Percentiles rank a stretch among this genome's conserved stretches.
Conservation (phyloP, 441 rosid species). For the Gossypium gossypioides region DNA sequence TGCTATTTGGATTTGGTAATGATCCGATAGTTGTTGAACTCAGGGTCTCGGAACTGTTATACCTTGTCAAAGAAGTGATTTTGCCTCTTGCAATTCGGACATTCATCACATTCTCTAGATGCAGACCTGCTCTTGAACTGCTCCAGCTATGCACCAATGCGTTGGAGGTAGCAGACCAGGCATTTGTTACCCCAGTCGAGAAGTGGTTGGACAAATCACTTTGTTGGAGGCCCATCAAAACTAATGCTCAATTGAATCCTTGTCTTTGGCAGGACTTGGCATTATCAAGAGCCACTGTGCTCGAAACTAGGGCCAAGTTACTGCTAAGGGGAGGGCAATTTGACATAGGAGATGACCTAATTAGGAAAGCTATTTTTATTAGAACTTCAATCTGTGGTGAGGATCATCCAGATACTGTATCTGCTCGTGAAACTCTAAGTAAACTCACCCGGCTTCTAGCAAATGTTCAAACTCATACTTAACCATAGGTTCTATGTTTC, state of each 20-base stretch:
- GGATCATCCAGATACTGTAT: slow-evolving; percentile 71
- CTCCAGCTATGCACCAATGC: slow-evolving; percentile 75
- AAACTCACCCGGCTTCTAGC: slow-evolving; percentile 76
- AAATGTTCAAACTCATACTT: slow-evolving; percentile 52
- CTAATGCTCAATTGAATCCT: slow-evolving; percentile 83
- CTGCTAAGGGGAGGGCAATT: slow-evolving; percentile 79
- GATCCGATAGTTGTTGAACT: slow-evolving; percentile 60
- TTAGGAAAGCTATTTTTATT: slow-evolving; percentile 78
- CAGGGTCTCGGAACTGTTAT: slow-evolving; percentile 53
- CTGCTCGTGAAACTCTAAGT: slow-evolving; percentile 75
- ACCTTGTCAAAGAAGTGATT: slow-evolving; percentile 50
- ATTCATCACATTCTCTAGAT: slow-evolving; percentile 68
- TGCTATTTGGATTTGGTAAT: slow-evolving; percentile 59
- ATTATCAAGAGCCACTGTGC: slow-evolving; percentile 67
- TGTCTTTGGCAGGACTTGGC: slow-evolving; percentile 91
- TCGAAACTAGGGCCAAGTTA: slow-evolving; percentile 80
- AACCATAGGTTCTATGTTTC: slow-evolving; percentile 34
- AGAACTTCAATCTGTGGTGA: slow-evolving; percentile 82
- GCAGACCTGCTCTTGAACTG: slow-evolving; percentile 72
- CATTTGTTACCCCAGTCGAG: slow-evolving; percentile 71
- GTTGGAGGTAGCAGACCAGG: slow-evolving; percentile 74
- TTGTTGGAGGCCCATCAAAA: slow-evolving; percentile 80
- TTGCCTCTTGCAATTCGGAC: slow-evolving; percentile 69
- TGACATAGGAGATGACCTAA: slow-evolving; percentile 72
- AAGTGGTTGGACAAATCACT: slow-evolving; percentile 77